phyloP scores from a whole-genome alignment of 768 basidiomycete genomes.

The Pleurotus sapidus region DNA sequence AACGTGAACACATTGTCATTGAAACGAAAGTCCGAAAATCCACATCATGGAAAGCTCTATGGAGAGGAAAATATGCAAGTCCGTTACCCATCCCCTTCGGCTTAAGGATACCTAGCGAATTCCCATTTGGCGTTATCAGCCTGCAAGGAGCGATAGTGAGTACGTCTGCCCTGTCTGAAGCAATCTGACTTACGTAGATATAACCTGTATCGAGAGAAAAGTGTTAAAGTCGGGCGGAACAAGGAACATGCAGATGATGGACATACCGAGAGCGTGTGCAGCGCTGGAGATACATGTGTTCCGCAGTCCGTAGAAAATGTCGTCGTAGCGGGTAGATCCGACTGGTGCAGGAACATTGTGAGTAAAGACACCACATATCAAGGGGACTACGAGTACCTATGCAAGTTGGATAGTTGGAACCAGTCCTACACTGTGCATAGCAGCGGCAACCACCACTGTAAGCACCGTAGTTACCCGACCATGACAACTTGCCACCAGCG shows the following conservation, averaged over 20 bases:
- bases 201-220: not conserved
- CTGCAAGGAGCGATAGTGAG: not conserved
- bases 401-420: not conserved
- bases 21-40: no score
- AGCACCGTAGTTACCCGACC: not conserved
- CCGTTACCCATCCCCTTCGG: no score
- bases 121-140: constrained; percentile 6
- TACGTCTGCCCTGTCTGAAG: no score
- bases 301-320: not conserved
- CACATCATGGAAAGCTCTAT: no score
- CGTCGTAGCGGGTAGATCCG: not conserved
- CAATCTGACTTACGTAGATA: not conserved
- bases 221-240: not conserved
- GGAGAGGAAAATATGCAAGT: no score
- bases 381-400: not conserved
- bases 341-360: not conserved
- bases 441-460: constrained; percentile 3
- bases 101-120: not conserved
- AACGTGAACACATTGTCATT: no score
- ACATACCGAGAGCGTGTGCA: constrained; percentile 1
- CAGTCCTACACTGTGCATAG: constrained; percentile 1
- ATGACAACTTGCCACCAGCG: not conserved
- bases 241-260: not conserved
- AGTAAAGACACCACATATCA: not conserved
- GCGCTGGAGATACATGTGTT: constrained; percentile 4